Evolutionary conservation across 768 basidiomycete genomes (phyloP).

Genomic region (Gloeostereum incarnatum): DNA sequence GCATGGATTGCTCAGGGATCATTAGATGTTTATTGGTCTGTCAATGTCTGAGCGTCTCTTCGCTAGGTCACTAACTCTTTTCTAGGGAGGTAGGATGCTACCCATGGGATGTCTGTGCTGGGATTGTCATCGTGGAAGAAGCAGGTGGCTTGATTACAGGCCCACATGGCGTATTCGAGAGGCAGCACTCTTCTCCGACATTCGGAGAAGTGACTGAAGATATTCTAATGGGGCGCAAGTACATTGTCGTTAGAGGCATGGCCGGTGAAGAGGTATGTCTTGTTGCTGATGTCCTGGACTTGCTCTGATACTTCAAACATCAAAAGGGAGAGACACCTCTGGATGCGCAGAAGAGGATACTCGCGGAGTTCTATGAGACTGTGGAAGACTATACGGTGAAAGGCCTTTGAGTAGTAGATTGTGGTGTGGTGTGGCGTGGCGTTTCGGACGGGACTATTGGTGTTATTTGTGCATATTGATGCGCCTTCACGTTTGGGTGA

Average conservation of each 20-base stretch:
- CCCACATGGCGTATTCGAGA: slow-evolving; percentile 38
- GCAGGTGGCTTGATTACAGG: slow-evolving; percentile 79
- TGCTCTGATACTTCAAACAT: no score
- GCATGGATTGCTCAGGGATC: slow-evolving; percentile 83
- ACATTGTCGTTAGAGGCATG: slow-evolving; percentile 68
- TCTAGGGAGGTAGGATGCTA: slow-evolving; percentile 72
- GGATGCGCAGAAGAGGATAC: slow-evolving; percentile 72
- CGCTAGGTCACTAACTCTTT: background rate
- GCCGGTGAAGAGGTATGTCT: slow-evolving; percentile 41
- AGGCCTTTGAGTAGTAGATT: no score
- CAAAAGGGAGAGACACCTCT: slow-evolving; percentile 64
- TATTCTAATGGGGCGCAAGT: slow-evolving; percentile 70
- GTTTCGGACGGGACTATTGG: no score
- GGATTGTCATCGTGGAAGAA: slow-evolving; percentile 84
- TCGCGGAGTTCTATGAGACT: slow-evolving; percentile 79
- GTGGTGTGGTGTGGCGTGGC: no score
- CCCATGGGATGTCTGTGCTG: slow-evolving; percentile 91
- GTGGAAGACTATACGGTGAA: slow-evolving; percentile 66
- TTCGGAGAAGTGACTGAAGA: slow-evolving; percentile 62
- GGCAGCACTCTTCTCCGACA: slow-evolving; percentile 20
- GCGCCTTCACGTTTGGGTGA: no score
- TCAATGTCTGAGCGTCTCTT: slow-evolving; percentile 11
- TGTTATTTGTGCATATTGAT: no score
- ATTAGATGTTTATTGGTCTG: slow-evolving; percentile 80
- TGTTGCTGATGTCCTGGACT: slow-evolving; percentile 13